A percentile compares a stretch with the other conserved stretches of the same genome.
Evolutionary conservation across 306 rosid species (phyloP).

Genomic region (Acacia confusa): DNA sequence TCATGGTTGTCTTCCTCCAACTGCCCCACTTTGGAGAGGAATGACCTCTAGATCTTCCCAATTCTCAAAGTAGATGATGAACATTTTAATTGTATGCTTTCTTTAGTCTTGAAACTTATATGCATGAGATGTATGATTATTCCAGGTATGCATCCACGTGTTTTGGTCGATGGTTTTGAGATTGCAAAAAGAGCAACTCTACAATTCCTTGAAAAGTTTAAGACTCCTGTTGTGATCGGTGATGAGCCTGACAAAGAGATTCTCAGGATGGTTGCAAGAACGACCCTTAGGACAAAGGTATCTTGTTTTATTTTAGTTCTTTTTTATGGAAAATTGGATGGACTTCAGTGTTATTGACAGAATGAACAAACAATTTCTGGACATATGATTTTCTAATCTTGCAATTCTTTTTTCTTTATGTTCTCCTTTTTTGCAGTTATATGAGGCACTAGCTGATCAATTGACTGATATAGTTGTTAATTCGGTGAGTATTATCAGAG

Average conservation of each 20-base stretch:
- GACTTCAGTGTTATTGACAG: neutral
- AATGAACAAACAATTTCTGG: slow-evolving; percentile 5
- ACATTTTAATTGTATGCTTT: neutral
- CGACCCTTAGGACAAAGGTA: slow-evolving; percentile 93
- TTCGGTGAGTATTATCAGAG: slow-evolving; percentile 59
- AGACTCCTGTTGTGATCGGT: slow-evolving; percentile 86
- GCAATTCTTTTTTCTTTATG: slow-evolving; percentile 1
- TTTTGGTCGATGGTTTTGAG: slow-evolving; percentile 95
- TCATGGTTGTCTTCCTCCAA: neutral
- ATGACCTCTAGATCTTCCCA: neutral
- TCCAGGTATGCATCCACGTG: slow-evolving; percentile 98
- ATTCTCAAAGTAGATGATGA: neutral
- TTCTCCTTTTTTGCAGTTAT: slow-evolving; percentile 56
- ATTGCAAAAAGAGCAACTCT: slow-evolving; percentile 92
- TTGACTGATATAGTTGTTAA: slow-evolving; percentile 81
- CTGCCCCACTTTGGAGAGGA: neutral
- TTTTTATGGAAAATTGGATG: neutral
- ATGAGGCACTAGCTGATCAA: slow-evolving; percentile 88
- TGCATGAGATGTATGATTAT: slow-evolving; percentile 12
- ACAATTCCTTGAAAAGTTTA: slow-evolving; percentile 84
- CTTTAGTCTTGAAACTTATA: neutral
- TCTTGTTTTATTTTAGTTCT: slow-evolving; percentile 7
- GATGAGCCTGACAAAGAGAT: slow-evolving; percentile 90
- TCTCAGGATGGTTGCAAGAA: slow-evolving; percentile 91
- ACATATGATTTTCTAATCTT: neutral